Conservation (phyloP, 1,139 yeast genomes). For the Zygoascus sp. region DNA sequence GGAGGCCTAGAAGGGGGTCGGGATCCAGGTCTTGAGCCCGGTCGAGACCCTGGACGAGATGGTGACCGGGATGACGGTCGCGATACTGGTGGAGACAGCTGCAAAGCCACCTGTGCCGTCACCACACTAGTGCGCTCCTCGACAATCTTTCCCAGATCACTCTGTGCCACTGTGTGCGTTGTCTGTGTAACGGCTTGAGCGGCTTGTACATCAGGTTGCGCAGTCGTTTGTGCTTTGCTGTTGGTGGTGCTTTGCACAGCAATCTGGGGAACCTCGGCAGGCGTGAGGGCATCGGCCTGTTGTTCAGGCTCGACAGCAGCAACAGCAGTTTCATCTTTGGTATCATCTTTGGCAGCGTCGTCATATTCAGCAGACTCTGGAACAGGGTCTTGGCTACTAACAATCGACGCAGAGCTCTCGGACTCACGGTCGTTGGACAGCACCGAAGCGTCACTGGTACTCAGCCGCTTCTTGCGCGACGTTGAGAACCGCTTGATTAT, state of each 20-base stretch:
- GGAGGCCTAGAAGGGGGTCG: constrained; percentile 3
- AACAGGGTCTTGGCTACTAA: neutral
- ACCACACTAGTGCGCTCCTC: too few relatives aligned
- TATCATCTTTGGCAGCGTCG: too few relatives aligned
- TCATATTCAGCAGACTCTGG: neutral
- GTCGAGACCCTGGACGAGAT: neutral
- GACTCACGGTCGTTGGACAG: neutral
- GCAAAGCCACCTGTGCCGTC: neutral
- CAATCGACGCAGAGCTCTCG: neutral
- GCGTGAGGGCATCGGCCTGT: neutral
- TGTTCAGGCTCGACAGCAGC: too few relatives aligned
- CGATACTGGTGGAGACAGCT: neutral
- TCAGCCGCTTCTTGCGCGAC: neutral
- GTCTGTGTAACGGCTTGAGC: too few relatives aligned
- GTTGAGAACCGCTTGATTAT: constrained; percentile 1
- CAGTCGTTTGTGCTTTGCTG: too few relatives aligned
- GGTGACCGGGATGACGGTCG: neutral
- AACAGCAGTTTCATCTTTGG: too few relatives aligned
- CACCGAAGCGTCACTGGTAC: neutral
- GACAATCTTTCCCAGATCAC: too few relatives aligned
- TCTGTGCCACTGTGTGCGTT: too few relatives aligned
- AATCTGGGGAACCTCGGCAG: neutral
- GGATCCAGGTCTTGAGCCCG: constrained; percentile 5
- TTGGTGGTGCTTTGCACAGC: neutral
- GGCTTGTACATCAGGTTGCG: too few relatives aligned